phyloP scores from a whole-genome alignment of 768 basidiomycete species.

The Pleurotus pulmonarius region DNA sequence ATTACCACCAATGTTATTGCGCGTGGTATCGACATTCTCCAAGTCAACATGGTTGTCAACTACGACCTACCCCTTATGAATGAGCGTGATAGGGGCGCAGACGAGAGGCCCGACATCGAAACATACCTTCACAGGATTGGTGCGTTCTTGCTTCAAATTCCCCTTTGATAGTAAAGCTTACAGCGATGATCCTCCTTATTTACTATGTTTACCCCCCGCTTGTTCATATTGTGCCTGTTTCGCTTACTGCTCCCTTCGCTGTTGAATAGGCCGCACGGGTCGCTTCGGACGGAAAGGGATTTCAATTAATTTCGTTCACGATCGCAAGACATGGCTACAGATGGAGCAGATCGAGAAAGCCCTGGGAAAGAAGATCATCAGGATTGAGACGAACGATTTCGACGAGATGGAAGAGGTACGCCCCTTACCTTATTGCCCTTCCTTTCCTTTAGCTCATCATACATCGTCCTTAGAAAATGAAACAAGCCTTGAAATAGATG shows the following conservation, averaged over 20 bases:
- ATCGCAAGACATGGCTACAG: slow-evolving; percentile 80
- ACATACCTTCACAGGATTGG: slow-evolving; percentile 98
- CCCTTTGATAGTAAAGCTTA: no score
- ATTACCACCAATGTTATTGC: slow-evolving; percentile 99
- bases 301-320: slow-evolving; percentile 96
- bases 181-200: no score
- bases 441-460: background rate
- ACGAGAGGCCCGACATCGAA: slow-evolving; percentile 81
- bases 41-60: slow-evolving; percentile 99
- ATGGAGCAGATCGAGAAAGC: slow-evolving; percentile 87
- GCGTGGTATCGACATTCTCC: slow-evolving; percentile 95
- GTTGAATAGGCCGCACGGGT: slow-evolving; percentile 80
- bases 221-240: background rate
- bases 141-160: slow-evolving; percentile 29
- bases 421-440: slow-evolving; percentile 12
- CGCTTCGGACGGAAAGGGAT: slow-evolving; percentile 97
- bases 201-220: no score
- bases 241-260: background rate
- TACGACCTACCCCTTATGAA: slow-evolving; percentile 91
- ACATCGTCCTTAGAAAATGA: slow-evolving; percentile 58
- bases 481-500: slow-evolving; percentile 64
- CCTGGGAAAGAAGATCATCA: slow-evolving; percentile 73
- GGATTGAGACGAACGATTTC: slow-evolving; percentile 85
- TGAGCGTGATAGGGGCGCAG: slow-evolving; percentile 52
- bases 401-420: slow-evolving; percentile 92